Percentiles rank a stretch among this genome's conserved stretches.
Conservation (phyloP, 139 green algal genomes). For the Chlamydomonas schloesseri region DNA sequence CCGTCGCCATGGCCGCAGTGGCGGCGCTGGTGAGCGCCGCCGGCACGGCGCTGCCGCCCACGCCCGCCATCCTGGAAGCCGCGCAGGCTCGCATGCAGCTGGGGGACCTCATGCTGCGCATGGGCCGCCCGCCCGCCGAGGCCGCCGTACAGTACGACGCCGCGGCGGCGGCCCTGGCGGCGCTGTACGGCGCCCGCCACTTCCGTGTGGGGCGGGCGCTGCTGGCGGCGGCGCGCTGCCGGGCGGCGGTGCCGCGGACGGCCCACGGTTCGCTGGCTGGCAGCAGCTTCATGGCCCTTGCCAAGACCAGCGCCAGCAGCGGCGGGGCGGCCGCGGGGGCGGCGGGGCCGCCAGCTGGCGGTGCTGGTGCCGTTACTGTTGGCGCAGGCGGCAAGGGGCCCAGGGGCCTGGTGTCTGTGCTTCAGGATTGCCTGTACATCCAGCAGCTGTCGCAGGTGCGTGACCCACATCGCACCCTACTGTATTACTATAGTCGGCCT, state of each 20-base stretch:
- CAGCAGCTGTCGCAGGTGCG: slow-evolving; percentile 46
- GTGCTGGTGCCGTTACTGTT: too few species aligned
- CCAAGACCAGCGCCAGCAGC: too few species aligned
- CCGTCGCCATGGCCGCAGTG: too few species aligned
- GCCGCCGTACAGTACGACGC: slow-evolving; percentile 23
- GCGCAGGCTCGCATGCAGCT: slow-evolving; percentile 40
- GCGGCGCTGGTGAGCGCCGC: too few species aligned
- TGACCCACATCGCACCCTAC: too few species aligned
- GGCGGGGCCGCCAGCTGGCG: neutral
- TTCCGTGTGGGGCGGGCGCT: slow-evolving; percentile 34
- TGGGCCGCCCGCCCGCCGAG: neutral
- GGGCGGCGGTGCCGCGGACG: neutral
- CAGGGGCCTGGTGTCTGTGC: neutral
- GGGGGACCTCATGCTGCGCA: slow-evolving; percentile 14
- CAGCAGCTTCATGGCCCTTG: too few species aligned
- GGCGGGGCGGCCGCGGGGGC: neutral
- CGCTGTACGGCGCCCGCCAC: slow-evolving; percentile 32
- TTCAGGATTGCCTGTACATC: slow-evolving; percentile 36
- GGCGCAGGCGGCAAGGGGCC: neutral
- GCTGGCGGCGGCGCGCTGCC: slow-evolving; percentile 33
- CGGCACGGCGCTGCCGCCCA: too few species aligned
- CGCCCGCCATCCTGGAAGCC: neutral
- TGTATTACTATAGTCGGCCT: too few species aligned
- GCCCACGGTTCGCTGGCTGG: neutral
- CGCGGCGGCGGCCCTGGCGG: neutral